Evolutionary conservation across 495 filamentous ascomycete genomes (phyloP), one percentile per base, ranked within the genome.

Genomic region (Evernia prunastri): DNA sequence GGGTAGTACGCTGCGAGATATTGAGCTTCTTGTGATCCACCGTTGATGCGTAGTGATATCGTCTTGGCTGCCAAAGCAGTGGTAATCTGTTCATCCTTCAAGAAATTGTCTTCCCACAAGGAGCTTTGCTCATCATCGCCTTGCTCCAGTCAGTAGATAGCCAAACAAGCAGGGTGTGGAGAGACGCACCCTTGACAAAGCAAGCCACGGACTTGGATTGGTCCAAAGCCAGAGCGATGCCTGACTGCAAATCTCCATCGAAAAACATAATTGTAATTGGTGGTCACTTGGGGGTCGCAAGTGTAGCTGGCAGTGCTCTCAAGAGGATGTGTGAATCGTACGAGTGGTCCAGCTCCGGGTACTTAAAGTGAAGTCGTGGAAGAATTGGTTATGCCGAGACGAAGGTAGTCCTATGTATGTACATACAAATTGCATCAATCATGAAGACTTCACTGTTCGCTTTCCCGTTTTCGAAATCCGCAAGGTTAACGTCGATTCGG

Each of bases 1-100:
- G 89, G 89, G 69, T 87, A 96, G 70, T 96, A 87, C 6, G 89
- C 89, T 7, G 87, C 80, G 9, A 97, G 78, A 67, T 88, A 94
- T 4, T 82, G 84, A 18, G 90, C 91, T 76, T 96, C 93, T 62
- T 86, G 80, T 18, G 86, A 91, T 15, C 85, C 88, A 25, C 86
- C 82, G 29, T 75, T 73, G 17, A 97, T 79, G 59, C 86, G 82
- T 31, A 97, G 78, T 23, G 86, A 68, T 27, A 97, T 78, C 17
- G 89, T 81, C 60, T 83, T 78, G 23, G 79, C 73, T 43, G 74
- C 69, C 18, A 96, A 75, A 23, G 84, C 54, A 65, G 60, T 73
- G 9, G 73, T 69, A 39, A 84, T 70, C 79, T 81, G 58, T 42
- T 58, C 35, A 63, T 56, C 83, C 18, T 73, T 70, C 23, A 95